phyloP scores from a whole-genome alignment of 306 rosid species.

The Lupinus albus region DNA sequence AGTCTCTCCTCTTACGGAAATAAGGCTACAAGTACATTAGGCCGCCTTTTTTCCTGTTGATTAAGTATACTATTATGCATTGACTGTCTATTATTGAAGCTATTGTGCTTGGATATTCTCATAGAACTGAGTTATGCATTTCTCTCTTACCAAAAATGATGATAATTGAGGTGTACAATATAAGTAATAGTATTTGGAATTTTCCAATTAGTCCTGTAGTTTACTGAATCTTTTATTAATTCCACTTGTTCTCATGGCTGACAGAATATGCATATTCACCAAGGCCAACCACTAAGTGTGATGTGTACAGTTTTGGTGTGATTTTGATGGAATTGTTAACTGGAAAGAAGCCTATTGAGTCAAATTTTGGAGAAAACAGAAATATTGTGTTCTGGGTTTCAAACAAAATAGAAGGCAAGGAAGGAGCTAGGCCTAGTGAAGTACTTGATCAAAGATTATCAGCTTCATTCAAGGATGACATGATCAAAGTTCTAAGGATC shows the following conservation, averaged over 20 bases:
- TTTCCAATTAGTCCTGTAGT: constrained; percentile 10
- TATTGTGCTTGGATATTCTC: constrained; percentile 2
- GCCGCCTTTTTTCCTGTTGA: too few relatives aligned
- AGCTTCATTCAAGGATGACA: constrained; percentile 62
- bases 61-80: constrained; percentile 1
- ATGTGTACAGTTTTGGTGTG: constrained; percentile 94
- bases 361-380: constrained; percentile 90
- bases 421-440: constrained; percentile 73
- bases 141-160: too few relatives aligned
- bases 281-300: constrained; percentile 88
- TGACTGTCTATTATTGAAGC: constrained; percentile 1
- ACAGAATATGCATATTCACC: constrained; percentile 96
- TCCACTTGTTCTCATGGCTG: constrained; percentile 34
- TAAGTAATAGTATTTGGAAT: constrained; percentile 2
- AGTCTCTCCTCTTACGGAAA: too few relatives aligned
- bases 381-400: constrained; percentile 86
- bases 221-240: constrained; percentile 25
- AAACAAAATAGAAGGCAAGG: constrained; percentile 79
- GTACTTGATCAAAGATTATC: constrained; percentile 67
- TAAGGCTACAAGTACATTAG: too few relatives aligned
- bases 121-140: background rate
- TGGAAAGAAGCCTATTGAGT: constrained; percentile 86
- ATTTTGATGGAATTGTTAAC: constrained; percentile 92
- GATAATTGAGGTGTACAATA: background rate
- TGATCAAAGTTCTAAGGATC: constrained; percentile 69